Conservation (phyloP, 768 basidiomycete species). For the Dioszegia aurantiaca region DNA sequence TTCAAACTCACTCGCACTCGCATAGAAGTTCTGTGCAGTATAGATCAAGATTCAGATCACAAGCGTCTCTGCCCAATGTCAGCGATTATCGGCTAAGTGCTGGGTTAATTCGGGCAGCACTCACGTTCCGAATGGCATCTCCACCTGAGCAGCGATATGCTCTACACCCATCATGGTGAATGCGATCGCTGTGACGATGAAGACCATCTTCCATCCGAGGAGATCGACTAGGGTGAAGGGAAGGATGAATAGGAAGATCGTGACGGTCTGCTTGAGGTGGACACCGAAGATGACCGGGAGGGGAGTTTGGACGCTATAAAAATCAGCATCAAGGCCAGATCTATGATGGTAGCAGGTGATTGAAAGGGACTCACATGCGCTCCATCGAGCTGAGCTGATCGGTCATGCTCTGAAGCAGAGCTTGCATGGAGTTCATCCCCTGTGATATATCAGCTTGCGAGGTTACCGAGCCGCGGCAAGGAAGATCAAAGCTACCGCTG, state of each 20-base stretch:
- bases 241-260: constrained; percentile 82
- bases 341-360: constrained; percentile 55
- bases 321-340: constrained; percentile 10
- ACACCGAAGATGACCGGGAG: constrained; percentile 58
- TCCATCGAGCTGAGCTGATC: constrained; percentile 80
- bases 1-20: constrained; percentile 65
- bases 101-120: constrained; percentile 55
- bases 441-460: constrained; percentile 13
- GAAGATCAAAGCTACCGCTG: constrained; percentile 66
- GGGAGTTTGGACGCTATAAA: constrained; percentile 29
- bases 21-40: constrained; percentile 83
- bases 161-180: constrained; percentile 58
- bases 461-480: neutral
- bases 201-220: constrained; percentile 74
- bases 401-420: constrained; percentile 71
- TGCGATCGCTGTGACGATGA: constrained; percentile 66
- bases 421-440: constrained; percentile 73
- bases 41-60: constrained; percentile 58
- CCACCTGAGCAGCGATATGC: constrained; percentile 91
- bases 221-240: constrained; percentile 82
- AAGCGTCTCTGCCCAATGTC: constrained; percentile 34
- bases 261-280: constrained; percentile 93
- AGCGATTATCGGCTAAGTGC: constrained; percentile 4
- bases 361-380: constrained; percentile 79
- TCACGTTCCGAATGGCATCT: constrained; percentile 86